phyloP scores from a whole-genome alignment of 1,284 basidiomycete genomes.

The Cutaneotrichosporon curvatum region DNA sequence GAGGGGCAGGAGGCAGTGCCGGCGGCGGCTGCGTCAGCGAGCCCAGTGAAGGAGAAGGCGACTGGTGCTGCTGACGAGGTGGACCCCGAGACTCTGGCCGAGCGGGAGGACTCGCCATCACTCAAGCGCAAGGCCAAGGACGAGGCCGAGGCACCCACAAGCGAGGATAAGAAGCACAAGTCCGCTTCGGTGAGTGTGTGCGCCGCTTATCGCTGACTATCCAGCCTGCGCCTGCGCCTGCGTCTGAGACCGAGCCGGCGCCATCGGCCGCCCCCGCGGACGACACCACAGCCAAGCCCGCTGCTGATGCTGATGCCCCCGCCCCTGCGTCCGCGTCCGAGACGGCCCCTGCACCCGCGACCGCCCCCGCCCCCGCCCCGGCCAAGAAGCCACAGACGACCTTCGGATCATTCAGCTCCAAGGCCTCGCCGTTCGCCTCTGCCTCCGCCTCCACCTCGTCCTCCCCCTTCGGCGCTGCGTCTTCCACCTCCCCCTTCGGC shows the following conservation, averaged over 20 bases:
- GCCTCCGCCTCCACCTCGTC: background rate
- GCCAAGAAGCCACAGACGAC: conserved; percentile 31
- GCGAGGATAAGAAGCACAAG: conserved; percentile 22
- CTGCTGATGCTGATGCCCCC: no score
- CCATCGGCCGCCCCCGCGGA: conserved; percentile 3
- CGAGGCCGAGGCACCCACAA: conserved; percentile 22
- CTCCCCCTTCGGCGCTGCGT: conserved; percentile 56
- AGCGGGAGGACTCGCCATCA: conserved; percentile 13
- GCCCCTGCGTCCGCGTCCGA: background rate
- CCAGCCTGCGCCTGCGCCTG: conserved; percentile 4
- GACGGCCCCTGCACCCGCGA: background rate
- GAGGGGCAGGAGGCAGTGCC: background rate
- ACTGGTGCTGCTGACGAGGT: conserved; percentile 7
- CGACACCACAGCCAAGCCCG: background rate
- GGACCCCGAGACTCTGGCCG: conserved; percentile 8
- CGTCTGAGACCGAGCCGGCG: background rate
- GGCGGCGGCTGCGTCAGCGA: background rate
- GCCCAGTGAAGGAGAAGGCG: conserved; percentile 3
- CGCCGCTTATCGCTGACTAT: background rate
- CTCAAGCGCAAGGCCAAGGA: conserved; percentile 38
- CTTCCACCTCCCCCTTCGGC: conserved; percentile 15
- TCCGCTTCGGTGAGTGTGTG: conserved; percentile 15
- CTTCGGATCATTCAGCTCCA: conserved; percentile 55
- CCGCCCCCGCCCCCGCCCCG: conserved; percentile 13
- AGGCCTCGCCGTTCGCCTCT: conserved; percentile 21